Conservation (phyloP, 2,329 filamentous ascomycete species). For the Hawksworthiomyces lignivorus region DNA sequence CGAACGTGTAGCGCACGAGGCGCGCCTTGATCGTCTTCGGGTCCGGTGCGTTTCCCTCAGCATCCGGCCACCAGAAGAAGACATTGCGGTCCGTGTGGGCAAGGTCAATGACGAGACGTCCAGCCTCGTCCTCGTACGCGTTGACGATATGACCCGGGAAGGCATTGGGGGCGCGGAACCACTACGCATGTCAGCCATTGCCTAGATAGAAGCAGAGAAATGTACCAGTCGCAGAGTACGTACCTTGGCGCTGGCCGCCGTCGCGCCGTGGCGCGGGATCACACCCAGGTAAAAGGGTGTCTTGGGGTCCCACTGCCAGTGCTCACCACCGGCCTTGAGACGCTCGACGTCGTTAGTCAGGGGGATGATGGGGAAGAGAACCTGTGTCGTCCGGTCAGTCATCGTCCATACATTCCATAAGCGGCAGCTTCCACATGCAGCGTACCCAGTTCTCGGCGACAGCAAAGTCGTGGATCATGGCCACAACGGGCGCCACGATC, state of each 20-base stretch:
- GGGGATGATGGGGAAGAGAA: slow-evolving; percentile 29
- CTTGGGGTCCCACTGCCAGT: slow-evolving; percentile 30
- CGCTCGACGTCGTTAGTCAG: slow-evolving; percentile 28
- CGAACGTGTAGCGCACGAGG: slow-evolving; percentile 34
- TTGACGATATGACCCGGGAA: slow-evolving; percentile 31
- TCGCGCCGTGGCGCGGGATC: slow-evolving; percentile 15
- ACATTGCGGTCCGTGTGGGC: slow-evolving; percentile 32
- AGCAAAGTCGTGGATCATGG: slow-evolving; percentile 31
- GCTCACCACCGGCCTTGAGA: slow-evolving; percentile 30
- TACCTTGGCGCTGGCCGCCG: no score
- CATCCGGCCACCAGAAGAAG: slow-evolving; percentile 30
- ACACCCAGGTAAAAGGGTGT: slow-evolving; percentile 19
- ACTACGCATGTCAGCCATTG: no score
- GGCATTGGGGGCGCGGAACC: slow-evolving; percentile 28
- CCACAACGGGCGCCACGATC: slow-evolving; percentile 24
- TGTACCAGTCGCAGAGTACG: no score
- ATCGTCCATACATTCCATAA: no score
- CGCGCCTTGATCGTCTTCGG: slow-evolving; percentile 32
- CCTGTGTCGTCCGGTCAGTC: no score
- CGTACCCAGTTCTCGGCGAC: slow-evolving; percentile 30
- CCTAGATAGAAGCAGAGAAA: no score
- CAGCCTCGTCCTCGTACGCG: slow-evolving; percentile 26
- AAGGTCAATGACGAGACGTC: no score
- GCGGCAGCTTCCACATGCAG: slow-evolving; percentile 25
- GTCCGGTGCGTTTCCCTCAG: no score